Evolutionary conservation across 768 basidiomycete genomes (phyloP), one percentile per base, ranked within the genome.

Genomic region (Leccinum subtestaceum): DNA sequence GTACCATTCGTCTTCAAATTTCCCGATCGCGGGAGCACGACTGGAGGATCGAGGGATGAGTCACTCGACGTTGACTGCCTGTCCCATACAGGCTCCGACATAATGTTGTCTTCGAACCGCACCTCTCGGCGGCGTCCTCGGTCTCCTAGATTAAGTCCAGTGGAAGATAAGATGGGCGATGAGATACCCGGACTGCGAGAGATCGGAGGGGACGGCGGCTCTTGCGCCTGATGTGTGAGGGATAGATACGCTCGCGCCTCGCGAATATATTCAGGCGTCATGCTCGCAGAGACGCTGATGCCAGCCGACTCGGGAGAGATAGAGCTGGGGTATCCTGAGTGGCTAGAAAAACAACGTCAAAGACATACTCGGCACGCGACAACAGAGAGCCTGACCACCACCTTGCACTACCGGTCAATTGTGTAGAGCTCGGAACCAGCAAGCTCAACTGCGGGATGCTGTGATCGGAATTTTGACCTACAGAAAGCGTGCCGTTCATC

Each of bases 251-350:
- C 72, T n/a, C 71, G 61, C 3, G 73, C 71, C 40, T 73, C 72
- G 1, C 70, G 69, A 55, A 73, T 61, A 50, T 68, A 73, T 8
- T 73, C 72, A 32, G 73, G 73, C 1, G 73, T 73, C 62, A 70
- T 62, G 55, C 60, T 72, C 27, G 71, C 71, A 27, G 71, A 69
- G 25, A 70, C 38, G 46, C 64, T 66, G 29, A 74, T 71, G 8
- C 66, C 71, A 1, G 73, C 73, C 0, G 72, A 73, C 55, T 73
- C 73, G 6, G 71, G 71, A 7, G 72, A 74, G 46, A 74, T 70
- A 11, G 71, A 70, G 19, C 72, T 73, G 2, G 69, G 70, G 29
- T 56, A 70, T 19, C 48, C 63, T n/a, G 63, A 70, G 48, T 62
- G 58, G 49, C 72, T 72, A 60, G 9, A 31, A 55, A 29, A 46